Evolutionary conservation across 148 eudicot genomes (phyloP).

Genomic region (Oxyria digyna): DNA sequence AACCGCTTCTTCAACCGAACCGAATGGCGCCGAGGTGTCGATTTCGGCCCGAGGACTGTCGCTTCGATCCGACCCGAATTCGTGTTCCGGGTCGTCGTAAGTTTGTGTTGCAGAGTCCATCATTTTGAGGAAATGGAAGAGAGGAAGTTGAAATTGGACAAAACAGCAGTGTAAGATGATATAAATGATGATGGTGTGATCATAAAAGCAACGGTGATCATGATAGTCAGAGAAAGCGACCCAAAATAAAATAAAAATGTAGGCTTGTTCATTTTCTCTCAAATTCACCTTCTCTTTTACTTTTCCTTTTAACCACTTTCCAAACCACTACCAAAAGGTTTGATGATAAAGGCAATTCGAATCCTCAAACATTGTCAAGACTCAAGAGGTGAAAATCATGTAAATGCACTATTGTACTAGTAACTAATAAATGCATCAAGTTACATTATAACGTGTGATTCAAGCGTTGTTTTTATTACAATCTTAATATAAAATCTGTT

Average conservation of each 20-base stretch:
- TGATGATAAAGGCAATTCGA: neutral
- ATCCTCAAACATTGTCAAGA: neutral
- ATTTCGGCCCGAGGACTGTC: constrained; percentile 50
- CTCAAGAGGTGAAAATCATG: neutral
- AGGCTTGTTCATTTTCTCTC: too few relatives aligned
- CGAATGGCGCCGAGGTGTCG: constrained; percentile 73
- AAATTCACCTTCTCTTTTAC: neutral
- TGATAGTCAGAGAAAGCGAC: constrained; percentile 15
- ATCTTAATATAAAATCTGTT: too few relatives aligned
- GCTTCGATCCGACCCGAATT: constrained; percentile 10
- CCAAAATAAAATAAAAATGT: neutral
- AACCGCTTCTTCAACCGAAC: constrained; percentile 85
- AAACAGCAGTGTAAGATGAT: neutral
- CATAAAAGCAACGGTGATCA: constrained; percentile 7
- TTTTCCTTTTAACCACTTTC: neutral
- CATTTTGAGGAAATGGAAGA: neutral
- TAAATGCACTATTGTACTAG: too few relatives aligned
- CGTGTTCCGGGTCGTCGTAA: constrained; percentile 12
- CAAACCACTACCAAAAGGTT: neutral
- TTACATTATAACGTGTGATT: too few relatives aligned
- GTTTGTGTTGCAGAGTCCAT: constrained; percentile 32
- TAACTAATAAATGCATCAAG: too few relatives aligned
- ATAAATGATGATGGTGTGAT: constrained; percentile 1
- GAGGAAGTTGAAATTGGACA: constrained; percentile 2
- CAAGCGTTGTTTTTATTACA: too few relatives aligned